Conservation (phyloP, 345 rosid species). For the Euphorbia lathyris region DNA sequence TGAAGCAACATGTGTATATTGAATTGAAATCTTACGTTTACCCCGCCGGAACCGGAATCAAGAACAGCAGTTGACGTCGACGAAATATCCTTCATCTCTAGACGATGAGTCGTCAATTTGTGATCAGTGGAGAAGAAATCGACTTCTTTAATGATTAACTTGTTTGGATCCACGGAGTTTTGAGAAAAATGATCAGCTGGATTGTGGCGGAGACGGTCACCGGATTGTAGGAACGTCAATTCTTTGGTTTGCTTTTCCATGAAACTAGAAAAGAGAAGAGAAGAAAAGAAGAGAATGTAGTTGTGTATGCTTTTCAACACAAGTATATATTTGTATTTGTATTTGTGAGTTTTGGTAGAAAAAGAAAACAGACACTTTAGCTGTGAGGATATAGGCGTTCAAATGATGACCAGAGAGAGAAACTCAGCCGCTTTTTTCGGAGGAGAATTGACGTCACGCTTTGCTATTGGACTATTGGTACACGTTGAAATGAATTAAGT, state of each 20-base stretch:
- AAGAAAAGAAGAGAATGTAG: background rate
- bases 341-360: conserved; percentile 1
- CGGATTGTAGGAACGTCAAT: conserved; percentile 53
- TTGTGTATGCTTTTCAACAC: conserved; percentile 2
- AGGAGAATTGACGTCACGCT: conserved; percentile 28
- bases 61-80: conserved; percentile 24
- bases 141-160: conserved; percentile 53
- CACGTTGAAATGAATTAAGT: no score
- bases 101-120: conserved; percentile 4
- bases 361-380: background rate
- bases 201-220: conserved; percentile 33
- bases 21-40: conserved; percentile 64
- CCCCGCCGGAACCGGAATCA: conserved; percentile 31
- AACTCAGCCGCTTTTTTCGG: conserved; percentile 47
- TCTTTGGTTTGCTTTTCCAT: conserved; percentile 69
- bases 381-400: no score
- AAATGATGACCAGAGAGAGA: conserved; percentile 17
- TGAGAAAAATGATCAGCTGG: conserved; percentile 24
- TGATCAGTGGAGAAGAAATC: conserved; percentile 67
- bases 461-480: no score
- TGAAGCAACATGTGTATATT: background rate
- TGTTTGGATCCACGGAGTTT: conserved; percentile 20
- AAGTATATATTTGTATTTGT: conserved; percentile 23
- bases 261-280: conserved; percentile 16
- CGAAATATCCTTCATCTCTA: conserved; percentile 17